Base-by-base conservation (phyloP, 139 green algal species). In the Diplosphaera chodatii region DNA sequence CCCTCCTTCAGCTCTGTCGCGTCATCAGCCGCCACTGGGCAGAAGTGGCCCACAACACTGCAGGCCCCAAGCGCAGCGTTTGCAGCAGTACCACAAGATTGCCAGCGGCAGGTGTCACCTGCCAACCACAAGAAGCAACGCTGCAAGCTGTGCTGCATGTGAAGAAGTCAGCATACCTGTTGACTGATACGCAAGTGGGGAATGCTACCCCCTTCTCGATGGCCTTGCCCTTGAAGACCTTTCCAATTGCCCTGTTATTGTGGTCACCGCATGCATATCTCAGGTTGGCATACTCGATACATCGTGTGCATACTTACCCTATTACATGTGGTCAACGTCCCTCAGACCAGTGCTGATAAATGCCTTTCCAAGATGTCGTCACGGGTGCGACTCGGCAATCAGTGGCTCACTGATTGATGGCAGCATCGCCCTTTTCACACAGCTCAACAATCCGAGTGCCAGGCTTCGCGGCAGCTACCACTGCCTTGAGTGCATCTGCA, bases 151-250 rank as follows among this genome's bases (percentile, higher is more conserved):
- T n/a, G n/a, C n/a, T n/a, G n/a, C n/a, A n/a, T n/a, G n/a, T n/a
- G n/a, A n/a, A n/a, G n/a, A n/a, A n/a, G n/a, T n/a, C n/a, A n/a
- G 10, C 83, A 28, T 30, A 92, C 89, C 84, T 88, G 91, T 99
- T 99, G 1, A 93, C 77, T 25, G 89, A 97, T 0, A 98, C 69
- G 82, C 92, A 99, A 31, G 91, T 97, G 30, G 95, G 95, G 74
- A 99, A 97, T 5, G 95, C 93, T 20, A 98, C 83, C 40, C 95
- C 95, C 83, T 98, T 98, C 77, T 98, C 95, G 55, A 98, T 89
- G 62, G 92, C 82, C 80, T 97, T 97, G 48, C 92, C 93, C 80
- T 97, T 95, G 89, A 96, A 99, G 62, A 95, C 88, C 62, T 91
- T 94, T 10, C 67, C 73, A 22, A 81, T 77, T 71, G 90, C 87